Conservation (phyloP, 306 rosid species). For the Ziziphus jujuba region DNA sequence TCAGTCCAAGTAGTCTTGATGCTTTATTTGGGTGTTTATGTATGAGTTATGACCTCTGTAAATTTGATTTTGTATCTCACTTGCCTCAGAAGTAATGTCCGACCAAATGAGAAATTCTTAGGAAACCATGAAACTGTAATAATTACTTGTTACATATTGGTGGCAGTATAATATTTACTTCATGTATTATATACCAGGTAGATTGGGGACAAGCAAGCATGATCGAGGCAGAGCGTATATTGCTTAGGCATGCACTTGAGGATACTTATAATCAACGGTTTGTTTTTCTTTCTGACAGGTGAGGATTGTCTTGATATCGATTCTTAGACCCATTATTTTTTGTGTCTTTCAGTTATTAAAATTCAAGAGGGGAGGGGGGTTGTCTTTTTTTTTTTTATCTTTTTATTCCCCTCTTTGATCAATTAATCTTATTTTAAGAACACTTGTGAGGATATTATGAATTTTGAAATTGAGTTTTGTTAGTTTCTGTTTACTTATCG, state of each 20-base stretch:
- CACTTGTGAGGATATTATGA: not conserved
- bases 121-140: too few species aligned
- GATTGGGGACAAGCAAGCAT: conserved; percentile 99
- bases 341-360: not conserved
- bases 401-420: not conserved
- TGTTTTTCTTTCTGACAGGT: conserved; percentile 97
- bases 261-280: conserved; percentile 89
- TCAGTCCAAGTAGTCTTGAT: not conserved
- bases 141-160: not conserved
- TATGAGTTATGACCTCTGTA: not conserved
- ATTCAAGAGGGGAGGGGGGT: too few species aligned
- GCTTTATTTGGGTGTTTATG: not conserved
- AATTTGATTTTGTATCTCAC: not conserved
- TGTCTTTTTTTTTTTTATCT: too few species aligned
- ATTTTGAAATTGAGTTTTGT: not conserved
- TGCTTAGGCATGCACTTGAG: conserved; percentile 76
- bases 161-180: conserved; percentile 28
- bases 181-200: conserved; percentile 61
- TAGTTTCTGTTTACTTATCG: not conserved
- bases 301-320: conserved; percentile 45
- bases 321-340: not conserved
- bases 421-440: too few species aligned
- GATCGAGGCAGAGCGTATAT: conserved; percentile 91
- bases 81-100: not conserved
- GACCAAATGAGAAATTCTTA: too few species aligned